Base-by-base conservation (phyloP, 2,329 filamentous ascomycete species). In the Lachnellula subtilissima region DNA sequence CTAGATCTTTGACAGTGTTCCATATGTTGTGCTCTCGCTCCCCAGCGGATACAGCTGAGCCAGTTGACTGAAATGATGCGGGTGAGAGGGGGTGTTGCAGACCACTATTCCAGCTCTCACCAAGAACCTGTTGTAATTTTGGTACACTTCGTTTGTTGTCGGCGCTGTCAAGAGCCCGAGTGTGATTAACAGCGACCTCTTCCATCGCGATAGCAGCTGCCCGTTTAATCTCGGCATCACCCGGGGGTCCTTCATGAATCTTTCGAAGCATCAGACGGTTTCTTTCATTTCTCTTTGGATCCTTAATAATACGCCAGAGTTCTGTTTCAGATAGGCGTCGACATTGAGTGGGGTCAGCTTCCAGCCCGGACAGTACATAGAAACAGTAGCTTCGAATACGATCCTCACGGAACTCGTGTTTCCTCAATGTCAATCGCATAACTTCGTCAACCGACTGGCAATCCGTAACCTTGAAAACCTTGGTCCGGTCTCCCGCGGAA, bases 321-420 rank as follows among this genome's bases (percentile, higher is more conserved):
- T 99, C 94, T 4, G 85, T 86, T 67, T 99, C 94, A 36, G 87
- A 86, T 40, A 97, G 78, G 50, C 89, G 85, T 58, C 91, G 86
- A 70, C 90, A 95, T 68, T 91, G 85, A 50, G 81, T 82, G 32
- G 91, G 87, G 64, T 94, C 87, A 1, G 92, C 86, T 48, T 97
- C 91, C 40, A 91, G 77, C 50, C 92, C 93, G 63, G 90, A 87
- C 56, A 97, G 78, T 1, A 96, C 87, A 78, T 94, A 97, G 75
- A 99, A 97, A 76, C 92, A 97, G 74, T 96, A 97, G 68, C 95
- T 96, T 66, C 91, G 85, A 70, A 94, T 89, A 67, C 97, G 91
- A 60, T 93, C 89, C 69, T 96, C 91, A 22, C 91, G 89, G 32
- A 96, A 80, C 42, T 86, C 85, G 61, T 96, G 89, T 71, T 97